phyloP scores from a whole-genome alignment of 768 basidiomycete species.

The Collybiopsis confluens region DNA sequence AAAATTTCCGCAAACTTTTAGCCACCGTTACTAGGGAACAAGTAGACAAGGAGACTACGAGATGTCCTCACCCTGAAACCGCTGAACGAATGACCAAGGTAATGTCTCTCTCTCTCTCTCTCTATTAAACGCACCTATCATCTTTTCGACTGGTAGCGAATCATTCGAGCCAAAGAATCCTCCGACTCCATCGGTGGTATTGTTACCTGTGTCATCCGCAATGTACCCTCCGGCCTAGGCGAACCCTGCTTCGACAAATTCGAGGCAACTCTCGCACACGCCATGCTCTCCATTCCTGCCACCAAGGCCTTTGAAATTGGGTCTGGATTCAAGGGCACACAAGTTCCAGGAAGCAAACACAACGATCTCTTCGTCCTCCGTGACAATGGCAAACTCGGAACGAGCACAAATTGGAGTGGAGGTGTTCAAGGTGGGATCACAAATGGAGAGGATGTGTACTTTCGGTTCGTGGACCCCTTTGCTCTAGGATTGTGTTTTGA shows the following conservation, averaged over 20 bases:
- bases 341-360: conserved; percentile 89
- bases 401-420: conserved; percentile 92
- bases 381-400: conserved; percentile 70
- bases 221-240: conserved; percentile 86
- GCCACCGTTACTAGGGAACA: conserved; percentile 77
- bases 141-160: conserved; percentile 66
- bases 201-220: conserved; percentile 92
- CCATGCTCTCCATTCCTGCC: conserved; percentile 98
- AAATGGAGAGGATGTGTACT: conserved; percentile 97
- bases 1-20: conserved; percentile 80
- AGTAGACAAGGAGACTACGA: conserved; percentile 81
- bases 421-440: conserved; percentile 98
- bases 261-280: conserved; percentile 91
- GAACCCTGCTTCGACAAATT: conserved; percentile 99
- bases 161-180: conserved; percentile 86
- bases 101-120: conserved; percentile 8
- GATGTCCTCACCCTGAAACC: conserved; percentile 89
- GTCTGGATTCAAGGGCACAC: conserved; percentile 92
- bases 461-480: conserved; percentile 56
- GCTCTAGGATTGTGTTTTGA: not conserved
- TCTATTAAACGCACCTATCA: conserved; percentile 3
- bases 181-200: conserved; percentile 98
- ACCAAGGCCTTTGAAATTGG: conserved; percentile 99
- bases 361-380: conserved; percentile 82
- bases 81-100: conserved; percentile 90